These are phyloP conservation scores for Tylopilus felleus DNA, from an alignment of 768 basidiomycete genomes.

Conservation along the genomic window DNA sequence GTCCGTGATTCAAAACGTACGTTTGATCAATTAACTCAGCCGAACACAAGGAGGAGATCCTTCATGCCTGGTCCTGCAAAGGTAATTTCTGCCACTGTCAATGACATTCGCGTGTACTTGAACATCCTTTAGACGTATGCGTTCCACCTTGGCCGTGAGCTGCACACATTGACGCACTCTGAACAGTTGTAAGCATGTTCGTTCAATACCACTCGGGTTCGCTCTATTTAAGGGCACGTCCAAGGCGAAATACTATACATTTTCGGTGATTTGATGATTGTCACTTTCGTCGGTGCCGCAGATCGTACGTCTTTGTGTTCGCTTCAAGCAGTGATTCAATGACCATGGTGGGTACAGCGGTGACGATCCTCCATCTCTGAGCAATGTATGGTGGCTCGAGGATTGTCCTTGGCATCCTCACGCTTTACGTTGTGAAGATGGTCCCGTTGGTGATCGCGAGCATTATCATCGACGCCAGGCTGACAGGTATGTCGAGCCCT, in stretches of 20 bases:
- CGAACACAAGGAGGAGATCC: slow-evolving; percentile 3
- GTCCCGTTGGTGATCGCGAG: not conserved
- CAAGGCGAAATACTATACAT: slow-evolving; percentile 5
- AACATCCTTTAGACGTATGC: slow-evolving; percentile 5
- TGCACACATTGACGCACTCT: not conserved
- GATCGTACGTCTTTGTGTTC: slow-evolving; percentile 4
- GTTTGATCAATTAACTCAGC: not conserved
- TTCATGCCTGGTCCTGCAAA: slow-evolving; percentile 7
- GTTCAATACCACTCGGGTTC: not conserved
- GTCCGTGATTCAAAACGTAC: not conserved
- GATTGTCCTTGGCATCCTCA: slow-evolving; percentile 8
- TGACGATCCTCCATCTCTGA: slow-evolving; percentile 18
- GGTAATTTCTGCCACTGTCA: not conserved
- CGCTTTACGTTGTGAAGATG: slow-evolving; percentile 3
- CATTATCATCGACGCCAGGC: not conserved
- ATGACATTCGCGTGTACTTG: not conserved
- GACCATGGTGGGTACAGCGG: slow-evolving; percentile 5
- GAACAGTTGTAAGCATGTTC: slow-evolving; percentile 8
- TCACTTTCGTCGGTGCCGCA: slow-evolving; percentile 4
- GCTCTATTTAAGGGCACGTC: not conserved
- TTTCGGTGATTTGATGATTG: not conserved
- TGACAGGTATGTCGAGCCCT: not conserved
- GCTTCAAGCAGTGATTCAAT: not conserved
- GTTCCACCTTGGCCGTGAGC: not conserved
- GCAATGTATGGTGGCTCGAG: slow-evolving; percentile 9